These are phyloP conservation scores for Verbascum thapsus DNA, from an alignment of 257 asterid species.

Conservation along the genomic window DNA sequence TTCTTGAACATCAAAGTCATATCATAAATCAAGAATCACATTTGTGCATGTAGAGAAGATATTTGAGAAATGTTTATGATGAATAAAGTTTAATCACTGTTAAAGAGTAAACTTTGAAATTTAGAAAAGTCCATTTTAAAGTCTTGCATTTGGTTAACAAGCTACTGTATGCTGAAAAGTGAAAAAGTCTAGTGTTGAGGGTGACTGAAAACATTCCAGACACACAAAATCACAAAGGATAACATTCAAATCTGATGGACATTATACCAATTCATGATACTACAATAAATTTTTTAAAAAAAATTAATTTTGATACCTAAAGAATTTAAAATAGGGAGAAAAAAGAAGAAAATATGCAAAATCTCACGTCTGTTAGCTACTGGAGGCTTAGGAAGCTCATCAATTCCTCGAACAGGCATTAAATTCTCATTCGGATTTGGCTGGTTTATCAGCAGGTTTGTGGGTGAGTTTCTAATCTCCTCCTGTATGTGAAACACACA, in stretches of 20 bases:
- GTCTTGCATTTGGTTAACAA: constrained; percentile 40
- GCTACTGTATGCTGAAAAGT: constrained; percentile 47
- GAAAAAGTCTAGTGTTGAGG: constrained; percentile 44
- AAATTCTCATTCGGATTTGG: constrained; percentile 60
- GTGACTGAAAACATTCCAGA: constrained; percentile 35
- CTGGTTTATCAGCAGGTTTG: constrained; percentile 73
- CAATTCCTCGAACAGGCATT: constrained; percentile 75
- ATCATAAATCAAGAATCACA: constrained; percentile 25
- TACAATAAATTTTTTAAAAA: not conserved
- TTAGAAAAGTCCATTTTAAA: constrained; percentile 14
- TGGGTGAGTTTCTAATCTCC: constrained; percentile 75
- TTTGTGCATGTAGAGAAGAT: constrained; percentile 29
- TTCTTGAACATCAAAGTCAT: constrained; percentile 42
- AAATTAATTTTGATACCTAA: not conserved
- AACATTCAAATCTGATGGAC: constrained; percentile 33
- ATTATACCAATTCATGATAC: not conserved
- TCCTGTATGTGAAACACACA: constrained; percentile 48
- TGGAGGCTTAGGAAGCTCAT: constrained; percentile 94
- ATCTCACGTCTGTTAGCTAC: constrained; percentile 89
- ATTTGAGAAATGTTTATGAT: constrained; percentile 31
- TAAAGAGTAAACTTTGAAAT: constrained; percentile 41
- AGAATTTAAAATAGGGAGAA: not conserved
- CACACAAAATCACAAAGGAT: constrained; percentile 31
- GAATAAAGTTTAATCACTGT: constrained; percentile 37
- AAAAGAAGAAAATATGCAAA: not conserved